Conservation (phyloP, 2,329 filamentous ascomycete species). For the Exophiala phaeomuriformis region DNA sequence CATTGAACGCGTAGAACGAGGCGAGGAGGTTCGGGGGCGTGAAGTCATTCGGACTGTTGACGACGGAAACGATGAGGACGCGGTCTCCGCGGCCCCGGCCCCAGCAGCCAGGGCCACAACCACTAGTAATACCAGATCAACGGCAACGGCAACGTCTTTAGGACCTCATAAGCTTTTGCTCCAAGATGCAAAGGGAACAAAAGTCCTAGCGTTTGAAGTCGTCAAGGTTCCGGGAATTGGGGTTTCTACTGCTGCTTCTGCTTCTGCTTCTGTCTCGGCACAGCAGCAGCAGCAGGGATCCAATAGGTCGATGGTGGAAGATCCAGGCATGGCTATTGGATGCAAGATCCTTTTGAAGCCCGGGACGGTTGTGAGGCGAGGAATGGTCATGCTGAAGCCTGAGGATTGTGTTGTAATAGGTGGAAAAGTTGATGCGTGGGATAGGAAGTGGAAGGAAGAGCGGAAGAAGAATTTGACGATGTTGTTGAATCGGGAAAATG, state of each 20-base stretch:
- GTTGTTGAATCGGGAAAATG: conserved; percentile 37
- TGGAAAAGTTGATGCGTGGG: conserved; percentile 75
- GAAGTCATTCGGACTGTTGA: conserved; percentile 71
- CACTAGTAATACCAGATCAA: conserved; percentile 3
- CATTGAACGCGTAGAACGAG: conserved; percentile 47
- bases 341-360: conserved; percentile 69
- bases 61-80: conserved; percentile 43
- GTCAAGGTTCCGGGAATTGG: conserved; percentile 57
- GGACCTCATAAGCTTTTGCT: conserved; percentile 73
- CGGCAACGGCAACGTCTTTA: conserved; percentile 27
- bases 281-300: background rate
- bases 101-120: conserved; percentile 17
- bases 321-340: conserved; percentile 61
- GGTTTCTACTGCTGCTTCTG: conserved; percentile 32
- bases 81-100: conserved; percentile 10
- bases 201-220: conserved; percentile 67
- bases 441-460: conserved; percentile 67
- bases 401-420: conserved; percentile 65
- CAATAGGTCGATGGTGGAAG: conserved; percentile 2
- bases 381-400: conserved; percentile 70
- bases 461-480: conserved; percentile 62
- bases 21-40: conserved; percentile 54
- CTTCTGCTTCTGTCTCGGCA: background rate
- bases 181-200: conserved; percentile 67
- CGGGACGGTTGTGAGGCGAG: conserved; percentile 61